These are phyloP conservation scores for Thelephora aurantiotincta DNA, from an alignment of 768 basidiomycete species.

Conservation along the genomic window DNA sequence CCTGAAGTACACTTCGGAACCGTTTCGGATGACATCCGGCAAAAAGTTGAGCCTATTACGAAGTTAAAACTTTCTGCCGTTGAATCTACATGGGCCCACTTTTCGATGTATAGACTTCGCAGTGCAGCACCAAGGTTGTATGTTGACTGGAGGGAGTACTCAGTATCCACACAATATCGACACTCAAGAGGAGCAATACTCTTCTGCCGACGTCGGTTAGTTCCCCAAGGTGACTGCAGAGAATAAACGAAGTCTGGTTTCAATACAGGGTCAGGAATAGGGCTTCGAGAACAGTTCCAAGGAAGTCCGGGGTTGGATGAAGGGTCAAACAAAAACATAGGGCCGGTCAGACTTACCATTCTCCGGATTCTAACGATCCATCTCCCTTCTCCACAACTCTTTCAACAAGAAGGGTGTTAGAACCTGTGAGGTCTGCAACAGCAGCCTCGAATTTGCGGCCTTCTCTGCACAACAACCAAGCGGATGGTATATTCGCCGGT, in stretches of 20 bases:
- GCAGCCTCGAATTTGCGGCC: slow-evolving; percentile 35
- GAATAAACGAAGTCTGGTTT: background rate
- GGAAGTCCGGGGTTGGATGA: background rate
- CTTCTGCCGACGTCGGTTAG: slow-evolving; percentile 57
- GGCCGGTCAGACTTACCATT: slow-evolving; percentile 36
- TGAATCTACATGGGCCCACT: slow-evolving; percentile 20
- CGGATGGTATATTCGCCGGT: slow-evolving; percentile 50
- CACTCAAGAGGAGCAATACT: slow-evolving; percentile 20
- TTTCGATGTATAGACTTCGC: slow-evolving; percentile 52
- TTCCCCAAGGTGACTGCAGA: slow-evolving; percentile 49
- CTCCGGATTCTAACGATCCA: slow-evolving; percentile 36
- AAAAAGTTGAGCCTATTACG: slow-evolving; percentile 46
- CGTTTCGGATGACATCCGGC: slow-evolving; percentile 32
- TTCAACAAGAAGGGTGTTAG: slow-evolving; percentile 22
- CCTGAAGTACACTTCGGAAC: slow-evolving; percentile 43
- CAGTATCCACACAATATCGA: background rate
- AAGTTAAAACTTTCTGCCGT: background rate
- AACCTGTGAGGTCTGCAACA: slow-evolving; percentile 19
- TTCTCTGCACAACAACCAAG: slow-evolving; percentile 55
- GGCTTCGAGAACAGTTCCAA: background rate
- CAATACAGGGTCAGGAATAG: background rate
- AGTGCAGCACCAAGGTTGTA: slow-evolving; percentile 45
- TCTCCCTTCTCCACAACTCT: slow-evolving; percentile 43
- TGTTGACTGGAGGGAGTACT: slow-evolving; percentile 37
- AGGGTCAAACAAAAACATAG: background rate